Evolutionary conservation across 345 rosid species (phyloP), one percentile per base, ranked within the genome.

Genomic region (Luvunga scandens): DNA sequence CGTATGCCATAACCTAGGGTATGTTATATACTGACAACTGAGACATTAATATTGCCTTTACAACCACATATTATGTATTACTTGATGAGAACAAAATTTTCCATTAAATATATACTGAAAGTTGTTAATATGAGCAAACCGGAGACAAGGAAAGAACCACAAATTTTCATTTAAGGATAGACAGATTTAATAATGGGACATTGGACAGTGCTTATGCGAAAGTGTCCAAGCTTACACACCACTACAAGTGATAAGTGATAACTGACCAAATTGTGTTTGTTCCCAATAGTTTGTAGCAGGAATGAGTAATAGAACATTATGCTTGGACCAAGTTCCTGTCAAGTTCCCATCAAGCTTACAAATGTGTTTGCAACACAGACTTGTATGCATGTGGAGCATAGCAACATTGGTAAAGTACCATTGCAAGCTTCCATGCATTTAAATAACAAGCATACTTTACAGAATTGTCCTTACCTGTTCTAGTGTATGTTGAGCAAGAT

Each of bases 401-500:
- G 36, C 33, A 42, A 69, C 36, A 13, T 45, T 18, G 59, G 9
- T 14, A 9, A 36, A 22, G 28, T 71, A 50, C 27, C 28, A 7
- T 56, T 6, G 5, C 28, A 79, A 71, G 78, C 87, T 82, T 86
- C 86, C 30, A 36, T 19, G 21, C 77, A 73, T 74, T 28, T 5
- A 25, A 18, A 28, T 74, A 59, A 36, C 5, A 24, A 48, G 39
- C 48, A 34, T 57, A 75, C 21, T n/a, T 42, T 1, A 31, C 18
- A 21, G 39, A 61, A n/a, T 68, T 10, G 61, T 27, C 33, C 81
- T 73, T 81, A 87, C 91, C 80, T 85, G 91, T 81, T 89, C 90
- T 55, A 87, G 83, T 31, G 91, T 87, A 77, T 89, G 90, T 56
- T 89, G 89, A 76, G 83, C 90, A 72, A 87, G 88, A 80, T 87